A percentile compares a stretch with the other conserved stretches of the same genome.
Evolutionary conservation across 2,329 filamentous ascomycete genomes (phyloP).

Genomic region (Fusarium cyanostomum): DNA sequence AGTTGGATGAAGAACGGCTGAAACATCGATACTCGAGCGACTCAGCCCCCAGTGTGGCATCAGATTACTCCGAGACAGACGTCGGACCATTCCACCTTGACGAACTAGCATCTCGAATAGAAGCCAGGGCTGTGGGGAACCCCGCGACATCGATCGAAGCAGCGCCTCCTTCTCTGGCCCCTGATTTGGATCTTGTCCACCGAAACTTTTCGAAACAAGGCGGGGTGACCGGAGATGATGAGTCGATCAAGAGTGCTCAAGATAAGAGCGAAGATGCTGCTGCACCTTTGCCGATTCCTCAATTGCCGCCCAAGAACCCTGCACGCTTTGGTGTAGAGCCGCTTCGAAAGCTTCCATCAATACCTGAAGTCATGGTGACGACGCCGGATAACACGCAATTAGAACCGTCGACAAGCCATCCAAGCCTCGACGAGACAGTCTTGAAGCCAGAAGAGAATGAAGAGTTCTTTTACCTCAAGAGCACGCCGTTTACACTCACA

Average conservation of each 20-base stretch:
- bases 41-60: constrained; percentile 35
- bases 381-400: constrained; percentile 19
- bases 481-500: constrained; percentile 60
- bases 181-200: constrained; percentile 37
- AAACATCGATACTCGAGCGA: constrained; percentile 37
- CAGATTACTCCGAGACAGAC: constrained; percentile 49
- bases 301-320: constrained; percentile 36
- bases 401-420: constrained; percentile 5
- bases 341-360: constrained; percentile 35
- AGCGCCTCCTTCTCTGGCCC: constrained; percentile 10
- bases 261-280: constrained; percentile 4
- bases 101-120: constrained; percentile 55
- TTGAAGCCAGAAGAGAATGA: constrained; percentile 49
- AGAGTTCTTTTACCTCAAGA: constrained; percentile 59
- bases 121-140: constrained; percentile 45
- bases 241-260: constrained; percentile 8
- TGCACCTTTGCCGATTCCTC: neutral
- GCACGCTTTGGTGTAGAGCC: constrained; percentile 23
- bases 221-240: neutral
- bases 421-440: constrained; percentile 1
- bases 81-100: constrained; percentile 62
- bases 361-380: constrained; percentile 37
- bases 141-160: constrained; percentile 10
- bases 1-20: constrained; percentile 30
- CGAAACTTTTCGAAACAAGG: constrained; percentile 37